Base-by-base conservation (phyloP, 2,329 filamentous ascomycete genomes). In the Laburnicola sp. region DNA sequence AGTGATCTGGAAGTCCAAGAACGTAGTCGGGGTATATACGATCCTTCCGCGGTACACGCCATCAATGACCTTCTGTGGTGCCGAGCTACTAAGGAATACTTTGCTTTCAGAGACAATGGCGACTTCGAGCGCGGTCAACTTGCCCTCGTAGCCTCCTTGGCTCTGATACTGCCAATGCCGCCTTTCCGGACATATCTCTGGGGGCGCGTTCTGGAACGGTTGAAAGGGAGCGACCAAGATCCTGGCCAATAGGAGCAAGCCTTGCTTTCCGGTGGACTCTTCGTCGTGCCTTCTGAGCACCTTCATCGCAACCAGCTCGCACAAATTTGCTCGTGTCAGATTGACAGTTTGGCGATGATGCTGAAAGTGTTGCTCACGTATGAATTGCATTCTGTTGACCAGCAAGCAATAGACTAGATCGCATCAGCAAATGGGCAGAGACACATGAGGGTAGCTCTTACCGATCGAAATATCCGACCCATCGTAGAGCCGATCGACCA, bases 91-190 rank as follows among this genome's bases (percentile, higher is more conserved):
- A 30, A 94, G 76, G 51, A 95, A 90, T 50, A 84, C 77, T 70
- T 92, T 93, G 71, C 87, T 89, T 71, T 92, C 88, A 1, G 86
- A 90, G 32, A 94, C 78, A 56, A 94, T 94, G 46, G 89, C 90
- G 28, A 94, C 83, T 73, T 95, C 90, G 6, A 95, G 79, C 9
- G 89, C 87, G 0, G 89, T 91, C 50, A 93, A 74, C 45, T 86
- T 88, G 57, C 84, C 72, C 52, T 82, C 78, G 43, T 78, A 75
- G 5, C 78, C 78, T 9, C 76, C 72, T 44, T 75, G 72, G 10
- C 75, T 73, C 32, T 76, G 72, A 2, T 78, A 71, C 2, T 76
- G 72, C 70, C 77, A 80, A 51, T 72, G 70, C 28, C 74, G 73
- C 16, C 80, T 77, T 58, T 87, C 80, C 11, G 78, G 76, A 31